Percentiles rank a stretch among this genome's conserved stretches.
phyloP scores from a whole-genome alignment of 805 yeast species.

The Metschnikowia peoriensis region DNA sequence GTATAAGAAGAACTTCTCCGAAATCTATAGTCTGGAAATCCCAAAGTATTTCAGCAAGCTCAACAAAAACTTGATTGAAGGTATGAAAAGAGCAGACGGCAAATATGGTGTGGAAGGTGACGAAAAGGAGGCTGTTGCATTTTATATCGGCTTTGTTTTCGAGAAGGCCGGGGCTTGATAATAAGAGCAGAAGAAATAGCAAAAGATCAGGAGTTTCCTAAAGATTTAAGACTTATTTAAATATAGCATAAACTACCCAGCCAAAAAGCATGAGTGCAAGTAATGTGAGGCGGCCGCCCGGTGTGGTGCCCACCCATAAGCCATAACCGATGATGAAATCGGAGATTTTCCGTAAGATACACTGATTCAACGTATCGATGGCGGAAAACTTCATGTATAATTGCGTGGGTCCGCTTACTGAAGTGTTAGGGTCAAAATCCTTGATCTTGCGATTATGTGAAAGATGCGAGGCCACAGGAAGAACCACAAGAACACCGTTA shows the following conservation, averaged over 20 bases:
- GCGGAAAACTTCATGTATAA: conserved; percentile 36
- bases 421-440: conserved; percentile 9
- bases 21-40: conserved; percentile 77
- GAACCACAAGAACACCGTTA: conserved; percentile 16
- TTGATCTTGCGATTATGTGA: conserved; percentile 5
- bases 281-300: conserved; percentile 30
- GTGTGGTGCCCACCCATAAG: conserved; percentile 35
- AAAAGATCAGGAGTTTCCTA: too few species aligned
- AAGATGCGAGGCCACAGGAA: conserved; percentile 11
- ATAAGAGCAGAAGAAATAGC: too few species aligned
- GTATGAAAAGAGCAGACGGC: conserved; percentile 75
- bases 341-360: conserved; percentile 23
- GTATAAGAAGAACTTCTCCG: conserved; percentile 73
- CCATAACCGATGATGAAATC: conserved; percentile 34
- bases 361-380: conserved; percentile 28
- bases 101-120: conserved; percentile 83
- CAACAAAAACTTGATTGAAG: conserved; percentile 61
- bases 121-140: conserved; percentile 87
- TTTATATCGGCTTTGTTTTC: conserved; percentile 81
- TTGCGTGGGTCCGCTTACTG: conserved; percentile 40
- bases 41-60: conserved; percentile 60
- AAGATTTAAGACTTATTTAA: background rate
- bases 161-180: conserved; percentile 42
- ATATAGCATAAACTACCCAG: conserved; percentile 9
- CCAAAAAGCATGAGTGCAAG: conserved; percentile 18